Conservation (phyloP, 2,329 filamentous ascomycete species). For the Akanthomyces uredinophilus region DNA sequence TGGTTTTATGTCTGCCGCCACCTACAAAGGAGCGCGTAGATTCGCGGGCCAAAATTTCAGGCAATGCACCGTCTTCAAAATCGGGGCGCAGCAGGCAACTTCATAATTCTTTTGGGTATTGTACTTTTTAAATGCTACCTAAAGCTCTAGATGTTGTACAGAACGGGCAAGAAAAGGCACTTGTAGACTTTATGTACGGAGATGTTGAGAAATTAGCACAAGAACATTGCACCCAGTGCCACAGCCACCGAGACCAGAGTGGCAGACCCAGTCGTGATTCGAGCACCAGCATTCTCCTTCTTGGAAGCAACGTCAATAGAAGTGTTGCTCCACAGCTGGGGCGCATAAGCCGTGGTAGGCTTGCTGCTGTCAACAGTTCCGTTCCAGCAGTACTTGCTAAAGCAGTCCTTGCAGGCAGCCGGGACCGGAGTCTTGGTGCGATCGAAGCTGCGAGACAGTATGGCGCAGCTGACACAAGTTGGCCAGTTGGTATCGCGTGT, state of each 20-base stretch:
- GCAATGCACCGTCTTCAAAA: too few species aligned
- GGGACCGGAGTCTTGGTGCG: slow-evolving; percentile 67
- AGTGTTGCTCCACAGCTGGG: slow-evolving; percentile 8
- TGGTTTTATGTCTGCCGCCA: too few species aligned
- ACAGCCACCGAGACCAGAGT: background rate
- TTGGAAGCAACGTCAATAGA: background rate
- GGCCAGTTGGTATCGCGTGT: slow-evolving; percentile 72
- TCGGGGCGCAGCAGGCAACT: too few species aligned
- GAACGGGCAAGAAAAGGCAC: background rate
- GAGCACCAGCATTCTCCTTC: slow-evolving; percentile 3
- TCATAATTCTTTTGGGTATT: background rate
- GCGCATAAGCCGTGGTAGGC: slow-evolving; percentile 15
- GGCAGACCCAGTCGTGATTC: background rate
- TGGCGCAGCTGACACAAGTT: slow-evolving; percentile 81
- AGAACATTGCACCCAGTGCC: background rate
- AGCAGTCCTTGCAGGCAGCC: slow-evolving; percentile 69
- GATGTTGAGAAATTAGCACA: background rate
- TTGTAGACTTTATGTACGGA: background rate
- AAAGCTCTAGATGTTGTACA: background rate
- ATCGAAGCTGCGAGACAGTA: slow-evolving; percentile 69
- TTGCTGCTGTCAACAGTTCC: slow-evolving; percentile 50
- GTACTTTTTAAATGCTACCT: background rate
- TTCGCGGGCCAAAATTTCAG: too few species aligned
- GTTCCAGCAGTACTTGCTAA: slow-evolving; percentile 85
- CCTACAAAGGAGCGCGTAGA: too few species aligned